phyloP scores from a whole-genome alignment of 768 basidiomycete genomes.

The Mycena belliarum region DNA sequence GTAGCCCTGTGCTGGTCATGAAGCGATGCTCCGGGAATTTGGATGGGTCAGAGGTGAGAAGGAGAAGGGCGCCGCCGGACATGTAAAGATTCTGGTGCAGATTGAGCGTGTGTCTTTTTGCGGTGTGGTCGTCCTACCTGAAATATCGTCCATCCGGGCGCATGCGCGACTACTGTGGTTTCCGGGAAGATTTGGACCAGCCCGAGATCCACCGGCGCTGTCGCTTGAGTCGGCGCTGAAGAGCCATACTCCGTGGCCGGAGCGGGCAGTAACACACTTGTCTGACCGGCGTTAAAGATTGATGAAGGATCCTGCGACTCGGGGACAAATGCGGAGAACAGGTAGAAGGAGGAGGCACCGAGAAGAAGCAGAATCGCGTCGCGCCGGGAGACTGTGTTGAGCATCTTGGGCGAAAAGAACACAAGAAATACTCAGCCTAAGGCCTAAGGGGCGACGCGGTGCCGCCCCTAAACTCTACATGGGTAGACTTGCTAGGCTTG shows the following conservation, averaged over 20 bases:
- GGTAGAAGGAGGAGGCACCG: slow-evolving; percentile 47
- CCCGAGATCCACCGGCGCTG: slow-evolving; percentile 15
- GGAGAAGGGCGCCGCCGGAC: slow-evolving; percentile 9
- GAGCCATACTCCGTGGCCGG: neutral
- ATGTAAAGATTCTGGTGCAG: too few species aligned
- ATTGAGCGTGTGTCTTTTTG: too few species aligned
- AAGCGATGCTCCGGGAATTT: slow-evolving; percentile 34
- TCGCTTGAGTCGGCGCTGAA: slow-evolving; percentile 1
- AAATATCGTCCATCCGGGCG: slow-evolving; percentile 86
- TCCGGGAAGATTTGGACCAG: slow-evolving; percentile 38
- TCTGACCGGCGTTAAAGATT: slow-evolving; percentile 22
- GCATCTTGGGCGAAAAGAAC: neutral
- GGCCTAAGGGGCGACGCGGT: too few species aligned
- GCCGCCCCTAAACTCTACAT: too few species aligned
- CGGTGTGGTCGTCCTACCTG: too few species aligned
- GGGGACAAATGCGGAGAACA: slow-evolving; percentile 37
- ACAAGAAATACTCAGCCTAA: too few species aligned
- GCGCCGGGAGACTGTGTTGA: slow-evolving; percentile 40
- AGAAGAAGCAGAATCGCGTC: slow-evolving; percentile 48
- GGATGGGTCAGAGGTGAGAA: slow-evolving; percentile 11
- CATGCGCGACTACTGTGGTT: slow-evolving; percentile 62
- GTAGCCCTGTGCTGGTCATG: slow-evolving; percentile 57
- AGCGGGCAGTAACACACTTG: slow-evolving; percentile 4
- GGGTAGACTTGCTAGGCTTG: too few species aligned
- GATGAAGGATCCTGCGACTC: slow-evolving; percentile 23